These are phyloP conservation scores for Quercus agrifolia DNA, from an alignment of 306 rosid genomes.

Conservation along the genomic window DNA sequence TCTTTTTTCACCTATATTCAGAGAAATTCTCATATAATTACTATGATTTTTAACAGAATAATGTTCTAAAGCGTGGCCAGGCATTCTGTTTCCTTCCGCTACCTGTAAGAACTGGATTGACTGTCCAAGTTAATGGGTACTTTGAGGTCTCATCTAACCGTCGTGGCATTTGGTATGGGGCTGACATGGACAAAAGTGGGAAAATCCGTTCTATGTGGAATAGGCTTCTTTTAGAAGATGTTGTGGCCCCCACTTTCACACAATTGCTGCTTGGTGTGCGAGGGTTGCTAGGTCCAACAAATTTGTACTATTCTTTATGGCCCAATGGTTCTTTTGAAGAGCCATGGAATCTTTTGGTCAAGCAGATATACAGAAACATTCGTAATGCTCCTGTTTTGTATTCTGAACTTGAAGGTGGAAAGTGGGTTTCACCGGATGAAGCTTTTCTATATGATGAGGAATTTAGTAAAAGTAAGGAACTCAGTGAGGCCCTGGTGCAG, in stretches of 20 bases:
- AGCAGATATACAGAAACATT: constrained; percentile 65
- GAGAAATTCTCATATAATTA: constrained; percentile 27
- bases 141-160: constrained; percentile 96
- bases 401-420: constrained; percentile 81
- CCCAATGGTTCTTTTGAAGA: constrained; percentile 91
- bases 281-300: constrained; percentile 60
- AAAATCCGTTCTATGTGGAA: constrained; percentile 94
- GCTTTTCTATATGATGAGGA: constrained; percentile 85
- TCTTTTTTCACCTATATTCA: constrained; percentile 12
- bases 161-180: constrained; percentile 99
- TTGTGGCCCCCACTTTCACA: constrained; percentile 76
- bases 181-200: constrained; percentile 98
- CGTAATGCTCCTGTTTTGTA: constrained; percentile 56
- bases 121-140: constrained; percentile 91
- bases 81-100: constrained; percentile 98
- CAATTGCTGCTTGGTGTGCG: constrained; percentile 69
- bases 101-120: constrained; percentile 89
- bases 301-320: constrained; percentile 75
- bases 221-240: constrained; percentile 86
- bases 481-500: constrained; percentile 71
- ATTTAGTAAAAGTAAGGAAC: constrained; percentile 62
- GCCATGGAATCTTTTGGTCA: constrained; percentile 88
- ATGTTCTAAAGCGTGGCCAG: constrained; percentile 68
- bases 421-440: constrained; percentile 81
- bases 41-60: constrained; percentile 54